Percentiles rank a stretch among this genome's conserved stretches.
Conservation (phyloP, 2,329 filamentous ascomycete species). For the Chalaropsis thielavioides region DNA sequence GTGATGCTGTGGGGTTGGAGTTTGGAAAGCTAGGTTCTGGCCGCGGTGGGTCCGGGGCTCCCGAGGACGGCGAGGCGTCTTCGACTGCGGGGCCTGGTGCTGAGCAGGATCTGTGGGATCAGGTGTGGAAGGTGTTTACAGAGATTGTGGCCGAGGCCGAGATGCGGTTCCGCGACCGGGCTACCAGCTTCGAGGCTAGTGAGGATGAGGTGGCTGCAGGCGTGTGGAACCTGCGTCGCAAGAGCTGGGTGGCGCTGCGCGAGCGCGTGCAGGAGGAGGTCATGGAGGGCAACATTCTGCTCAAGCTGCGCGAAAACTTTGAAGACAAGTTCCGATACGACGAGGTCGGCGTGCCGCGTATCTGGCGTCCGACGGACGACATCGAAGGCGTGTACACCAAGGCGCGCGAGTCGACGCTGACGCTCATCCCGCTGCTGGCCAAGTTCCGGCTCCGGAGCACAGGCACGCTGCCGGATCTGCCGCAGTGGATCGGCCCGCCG, state of each 20-base stretch:
- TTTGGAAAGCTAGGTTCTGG: slow-evolving; percentile 94
- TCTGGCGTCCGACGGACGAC: slow-evolving; percentile 93
- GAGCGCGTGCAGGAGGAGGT: slow-evolving; percentile 93
- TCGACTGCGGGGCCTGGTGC: slow-evolving; percentile 22
- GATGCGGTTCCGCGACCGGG: slow-evolving; percentile 68
- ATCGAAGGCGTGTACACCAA: slow-evolving; percentile 92
- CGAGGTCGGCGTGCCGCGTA: slow-evolving; percentile 80
- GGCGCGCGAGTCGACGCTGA: slow-evolving; percentile 81
- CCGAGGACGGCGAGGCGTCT: slow-evolving; percentile 53
- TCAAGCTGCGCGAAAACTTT: slow-evolving; percentile 95
- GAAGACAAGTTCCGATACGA: slow-evolving; percentile 99
- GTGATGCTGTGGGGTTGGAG: slow-evolving; percentile 77
- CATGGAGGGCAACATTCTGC: slow-evolving; percentile 88
- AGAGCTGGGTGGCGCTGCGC: slow-evolving; percentile 83
- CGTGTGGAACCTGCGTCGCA: slow-evolving; percentile 79
- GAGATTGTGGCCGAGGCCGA: slow-evolving; percentile 76
- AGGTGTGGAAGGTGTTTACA: slow-evolving; percentile 78
- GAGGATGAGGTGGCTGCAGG: slow-evolving; percentile 84
- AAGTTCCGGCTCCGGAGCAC: slow-evolving; percentile 67
- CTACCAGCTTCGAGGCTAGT: slow-evolving; percentile 85
- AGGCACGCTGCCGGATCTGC: slow-evolving; percentile 63
- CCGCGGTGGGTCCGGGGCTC: slow-evolving; percentile 65
- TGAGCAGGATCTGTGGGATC: slow-evolving; percentile 89
- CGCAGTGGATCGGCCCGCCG: slow-evolving; percentile 66
- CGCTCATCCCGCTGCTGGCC: slow-evolving; percentile 76